Conservation (phyloP, 2,329 filamentous ascomycete genomes). For the Tricladium varicosporioides region DNA sequence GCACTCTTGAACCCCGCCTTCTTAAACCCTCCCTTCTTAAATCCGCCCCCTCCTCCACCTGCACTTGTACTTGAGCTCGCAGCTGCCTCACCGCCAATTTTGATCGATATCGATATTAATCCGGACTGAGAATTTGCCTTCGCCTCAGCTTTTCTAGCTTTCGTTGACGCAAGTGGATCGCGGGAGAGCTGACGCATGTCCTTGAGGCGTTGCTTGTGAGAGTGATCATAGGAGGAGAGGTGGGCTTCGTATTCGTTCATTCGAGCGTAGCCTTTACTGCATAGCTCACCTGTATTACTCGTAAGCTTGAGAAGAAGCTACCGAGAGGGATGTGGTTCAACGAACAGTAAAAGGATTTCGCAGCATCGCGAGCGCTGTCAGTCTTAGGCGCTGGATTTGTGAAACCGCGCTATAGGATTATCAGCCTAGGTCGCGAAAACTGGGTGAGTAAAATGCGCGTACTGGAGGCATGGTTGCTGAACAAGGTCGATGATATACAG, state of each 20-base stretch:
- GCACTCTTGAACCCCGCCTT: constrained; percentile 82
- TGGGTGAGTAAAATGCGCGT: constrained; percentile 25
- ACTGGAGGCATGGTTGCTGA: constrained; percentile 53
- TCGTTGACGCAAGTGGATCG: constrained; percentile 63
- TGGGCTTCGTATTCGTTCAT: constrained; percentile 97
- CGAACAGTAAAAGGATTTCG: constrained; percentile 75
- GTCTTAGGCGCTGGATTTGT: constrained; percentile 50
- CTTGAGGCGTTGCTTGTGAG: constrained; percentile 85
- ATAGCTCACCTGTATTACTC: constrained; percentile 59
- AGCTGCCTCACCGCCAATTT: constrained; percentile 45
- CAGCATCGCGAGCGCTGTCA: constrained; percentile 68
- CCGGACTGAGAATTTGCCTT: constrained; percentile 61
- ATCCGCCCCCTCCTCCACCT: constrained; percentile 42
- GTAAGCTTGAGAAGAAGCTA: constrained; percentile 9
- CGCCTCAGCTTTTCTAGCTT: constrained; percentile 67
- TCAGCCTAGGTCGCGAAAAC: background rate
- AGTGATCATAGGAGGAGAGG: constrained; percentile 91
- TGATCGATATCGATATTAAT: constrained; percentile 68
- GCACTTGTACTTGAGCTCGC: constrained; percentile 20
- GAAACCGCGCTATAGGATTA: constrained; percentile 39
- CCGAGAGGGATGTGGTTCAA: background rate
- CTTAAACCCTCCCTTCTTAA: constrained; percentile 72
- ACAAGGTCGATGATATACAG: no score
- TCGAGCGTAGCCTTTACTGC: constrained; percentile 89
- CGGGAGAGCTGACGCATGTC: constrained; percentile 84